Percentiles rank a stretch among this genome's conserved stretches.
These are phyloP conservation scores for Zygoascus flipseniorum DNA, from an alignment of 805 yeast species.

Conservation along the genomic window DNA sequence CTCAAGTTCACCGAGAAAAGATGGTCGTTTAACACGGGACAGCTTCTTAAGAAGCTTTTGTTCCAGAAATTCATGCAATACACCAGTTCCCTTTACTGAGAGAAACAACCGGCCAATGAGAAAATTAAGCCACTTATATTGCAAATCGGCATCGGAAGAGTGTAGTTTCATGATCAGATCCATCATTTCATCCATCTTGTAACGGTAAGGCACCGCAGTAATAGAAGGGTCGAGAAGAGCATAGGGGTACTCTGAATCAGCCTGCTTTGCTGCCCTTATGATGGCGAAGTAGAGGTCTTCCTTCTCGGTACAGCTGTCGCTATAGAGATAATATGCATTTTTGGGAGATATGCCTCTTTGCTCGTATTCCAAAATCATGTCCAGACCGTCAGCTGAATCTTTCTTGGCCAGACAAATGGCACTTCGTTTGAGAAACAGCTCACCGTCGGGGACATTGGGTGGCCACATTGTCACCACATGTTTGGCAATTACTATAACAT, in stretches of 20 bases:
- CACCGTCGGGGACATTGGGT: slow-evolving; percentile 59
- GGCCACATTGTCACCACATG: slow-evolving; percentile 83
- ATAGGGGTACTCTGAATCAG: slow-evolving; percentile 13
- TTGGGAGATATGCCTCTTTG: slow-evolving; percentile 23
- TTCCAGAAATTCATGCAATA: slow-evolving; percentile 49
- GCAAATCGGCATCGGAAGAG: slow-evolving; percentile 73
- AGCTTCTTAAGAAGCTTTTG: slow-evolving; percentile 61
- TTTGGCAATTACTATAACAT: slow-evolving; percentile 68
- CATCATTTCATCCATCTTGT: slow-evolving; percentile 61
- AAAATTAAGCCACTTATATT: slow-evolving; percentile 88
- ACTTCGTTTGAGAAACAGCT: slow-evolving; percentile 68
- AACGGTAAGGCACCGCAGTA: slow-evolving; percentile 67
- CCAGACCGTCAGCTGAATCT: slow-evolving; percentile 26
- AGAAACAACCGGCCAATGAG: slow-evolving; percentile 74
- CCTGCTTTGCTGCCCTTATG: slow-evolving; percentile 61
- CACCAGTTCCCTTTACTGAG: slow-evolving; percentile 62
- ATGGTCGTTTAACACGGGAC: slow-evolving; percentile 75
- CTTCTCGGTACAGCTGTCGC: slow-evolving; percentile 70
- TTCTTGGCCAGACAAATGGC: slow-evolving; percentile 64
- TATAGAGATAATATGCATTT: slow-evolving; percentile 53
- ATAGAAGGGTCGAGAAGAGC: slow-evolving; percentile 43
- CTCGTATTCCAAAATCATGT: slow-evolving; percentile 1
- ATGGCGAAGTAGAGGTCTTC: slow-evolving; percentile 92
- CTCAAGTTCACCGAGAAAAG: slow-evolving; percentile 74
- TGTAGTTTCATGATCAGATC: slow-evolving; percentile 68